Evolutionary conservation across 2,329 filamentous ascomycete species (phyloP).

Genomic region (Aspergillus caelatus): DNA sequence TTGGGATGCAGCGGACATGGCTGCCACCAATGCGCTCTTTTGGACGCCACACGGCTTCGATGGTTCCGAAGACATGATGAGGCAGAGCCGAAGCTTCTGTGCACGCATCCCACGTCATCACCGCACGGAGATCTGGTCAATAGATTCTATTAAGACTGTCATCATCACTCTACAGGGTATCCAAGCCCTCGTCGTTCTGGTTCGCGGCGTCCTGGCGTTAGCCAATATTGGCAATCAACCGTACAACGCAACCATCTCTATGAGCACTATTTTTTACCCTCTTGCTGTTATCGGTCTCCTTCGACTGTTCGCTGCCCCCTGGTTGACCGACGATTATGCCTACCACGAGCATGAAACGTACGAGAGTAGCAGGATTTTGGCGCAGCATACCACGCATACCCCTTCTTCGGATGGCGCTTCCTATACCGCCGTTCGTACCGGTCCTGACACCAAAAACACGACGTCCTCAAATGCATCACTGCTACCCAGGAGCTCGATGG

Average conservation of each 20-base stretch:
- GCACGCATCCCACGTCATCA: slow-evolving; percentile 2
- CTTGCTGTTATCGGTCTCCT: slow-evolving; percentile 5
- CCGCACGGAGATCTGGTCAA: slow-evolving; percentile 1
- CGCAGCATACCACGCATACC: neutral
- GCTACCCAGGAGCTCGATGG: neutral
- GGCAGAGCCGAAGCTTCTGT: slow-evolving; percentile 2
- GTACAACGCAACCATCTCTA: slow-evolving; percentile 2
- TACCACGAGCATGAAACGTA: slow-evolving; percentile 3
- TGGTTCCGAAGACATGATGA: slow-evolving; percentile 10
- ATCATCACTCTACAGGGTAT: slow-evolving; percentile 9
- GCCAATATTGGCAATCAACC: neutral
- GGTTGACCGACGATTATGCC: slow-evolving; percentile 9
- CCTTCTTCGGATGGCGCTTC: neutral
- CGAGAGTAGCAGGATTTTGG: neutral
- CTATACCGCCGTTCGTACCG: neutral
- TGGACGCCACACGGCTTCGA: slow-evolving; percentile 10
- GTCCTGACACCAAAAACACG: neutral
- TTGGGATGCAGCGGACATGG: slow-evolving; percentile 7
- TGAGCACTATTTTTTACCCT: slow-evolving; percentile 11
- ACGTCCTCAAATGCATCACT: neutral
- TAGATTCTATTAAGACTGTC: slow-evolving; percentile 8
- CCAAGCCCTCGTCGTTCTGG: slow-evolving; percentile 1
- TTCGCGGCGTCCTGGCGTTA: slow-evolving; percentile 5
- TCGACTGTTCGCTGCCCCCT: slow-evolving; percentile 6
- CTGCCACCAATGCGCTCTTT: slow-evolving; percentile 9